Conservation (phyloP, 1,284 basidiomycete species). For the Microbotryomycetes sp. region DNA sequence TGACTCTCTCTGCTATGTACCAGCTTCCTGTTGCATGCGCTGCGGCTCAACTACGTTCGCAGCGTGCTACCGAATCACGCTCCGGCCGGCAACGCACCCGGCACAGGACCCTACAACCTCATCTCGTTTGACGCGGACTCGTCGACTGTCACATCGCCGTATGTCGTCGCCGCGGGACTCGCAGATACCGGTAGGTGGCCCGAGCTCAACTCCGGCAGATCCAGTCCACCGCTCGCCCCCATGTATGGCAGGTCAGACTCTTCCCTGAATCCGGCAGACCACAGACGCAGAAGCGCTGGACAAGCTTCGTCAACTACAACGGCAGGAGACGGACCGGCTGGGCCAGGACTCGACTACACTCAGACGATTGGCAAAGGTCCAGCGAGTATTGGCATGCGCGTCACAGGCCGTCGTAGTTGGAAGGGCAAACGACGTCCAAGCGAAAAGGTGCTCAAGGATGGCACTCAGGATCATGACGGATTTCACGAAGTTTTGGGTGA, state of each 20-base stretch:
- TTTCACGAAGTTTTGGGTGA: background rate
- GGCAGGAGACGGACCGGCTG: conserved; percentile 33
- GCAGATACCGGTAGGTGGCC: conserved; percentile 74
- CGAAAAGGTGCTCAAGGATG: conserved; percentile 41
- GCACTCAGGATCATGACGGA: conserved; percentile 36
- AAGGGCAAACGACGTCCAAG: conserved; percentile 21
- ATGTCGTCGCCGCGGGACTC: conserved; percentile 67
- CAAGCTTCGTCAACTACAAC: background rate
- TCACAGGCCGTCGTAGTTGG: conserved; percentile 52
- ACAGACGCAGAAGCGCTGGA: background rate
- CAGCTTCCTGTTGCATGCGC: conserved; percentile 76
- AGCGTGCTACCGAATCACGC: conserved; percentile 71
- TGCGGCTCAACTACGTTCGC: conserved; percentile 78
- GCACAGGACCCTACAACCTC: conserved; percentile 40
- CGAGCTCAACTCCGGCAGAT: conserved; percentile 57
- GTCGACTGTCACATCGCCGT: conserved; percentile 65
- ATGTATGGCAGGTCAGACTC: conserved; percentile 3
- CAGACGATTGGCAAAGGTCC: conserved; percentile 64
- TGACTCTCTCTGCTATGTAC: too few relatives aligned
- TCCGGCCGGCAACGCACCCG: conserved; percentile 41
- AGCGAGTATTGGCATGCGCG: conserved; percentile 59
- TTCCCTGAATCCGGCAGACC: conserved; percentile 30
- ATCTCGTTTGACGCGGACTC: conserved; percentile 59
- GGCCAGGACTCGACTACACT: conserved; percentile 63
- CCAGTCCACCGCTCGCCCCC: conserved; percentile 55